phyloP scores from a whole-genome alignment of 2,329 filamentous ascomycete genomes.

The Pseudogymnoascus sp. region DNA sequence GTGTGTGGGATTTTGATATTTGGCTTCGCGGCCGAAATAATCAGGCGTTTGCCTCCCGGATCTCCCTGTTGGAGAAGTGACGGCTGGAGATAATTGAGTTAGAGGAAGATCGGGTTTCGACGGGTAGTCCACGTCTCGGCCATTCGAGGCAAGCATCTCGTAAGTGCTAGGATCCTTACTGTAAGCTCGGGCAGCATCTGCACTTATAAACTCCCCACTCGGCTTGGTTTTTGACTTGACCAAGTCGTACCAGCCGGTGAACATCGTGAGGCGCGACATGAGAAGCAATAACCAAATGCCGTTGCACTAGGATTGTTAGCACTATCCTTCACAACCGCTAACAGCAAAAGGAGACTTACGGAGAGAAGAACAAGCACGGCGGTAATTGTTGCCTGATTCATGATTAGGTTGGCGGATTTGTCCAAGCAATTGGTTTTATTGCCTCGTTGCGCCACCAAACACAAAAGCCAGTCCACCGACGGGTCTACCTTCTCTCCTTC shows the following conservation, averaged over 20 bases:
- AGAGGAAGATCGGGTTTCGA: slow-evolving; percentile 24
- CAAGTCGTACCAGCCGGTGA: slow-evolving; percentile 71
- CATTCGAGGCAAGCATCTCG: slow-evolving; percentile 63
- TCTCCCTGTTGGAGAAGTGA: slow-evolving; percentile 13
- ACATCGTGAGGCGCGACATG: slow-evolving; percentile 75
- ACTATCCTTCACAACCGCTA: slow-evolving; percentile 15
- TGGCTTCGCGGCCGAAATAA: slow-evolving; percentile 36
- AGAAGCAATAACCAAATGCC: slow-evolving; percentile 80
- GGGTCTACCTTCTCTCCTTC: background rate
- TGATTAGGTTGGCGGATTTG: slow-evolving; percentile 52
- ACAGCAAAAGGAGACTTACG: slow-evolving; percentile 40
- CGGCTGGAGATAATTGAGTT: slow-evolving; percentile 22
- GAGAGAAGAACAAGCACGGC: slow-evolving; percentile 77
- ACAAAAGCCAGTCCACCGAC: slow-evolving; percentile 56
- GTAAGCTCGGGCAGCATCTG: slow-evolving; percentile 59
- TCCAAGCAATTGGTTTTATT: slow-evolving; percentile 60
- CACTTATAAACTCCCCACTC: slow-evolving; percentile 79
- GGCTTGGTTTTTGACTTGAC: slow-evolving; percentile 39
- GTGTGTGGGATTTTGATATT: slow-evolving; percentile 38
- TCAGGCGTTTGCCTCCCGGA: slow-evolving; percentile 28
- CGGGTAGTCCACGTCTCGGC: slow-evolving; percentile 29
- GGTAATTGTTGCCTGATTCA: slow-evolving; percentile 68
- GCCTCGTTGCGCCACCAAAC: slow-evolving; percentile 50
- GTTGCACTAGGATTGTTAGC: slow-evolving; percentile 50
- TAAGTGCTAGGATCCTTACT: slow-evolving; percentile 60